A percentile compares a stretch with the other conserved stretches of the same genome.
Conservation (phyloP, 208 protist species). For the Trypanosoma cruzi region DNA sequence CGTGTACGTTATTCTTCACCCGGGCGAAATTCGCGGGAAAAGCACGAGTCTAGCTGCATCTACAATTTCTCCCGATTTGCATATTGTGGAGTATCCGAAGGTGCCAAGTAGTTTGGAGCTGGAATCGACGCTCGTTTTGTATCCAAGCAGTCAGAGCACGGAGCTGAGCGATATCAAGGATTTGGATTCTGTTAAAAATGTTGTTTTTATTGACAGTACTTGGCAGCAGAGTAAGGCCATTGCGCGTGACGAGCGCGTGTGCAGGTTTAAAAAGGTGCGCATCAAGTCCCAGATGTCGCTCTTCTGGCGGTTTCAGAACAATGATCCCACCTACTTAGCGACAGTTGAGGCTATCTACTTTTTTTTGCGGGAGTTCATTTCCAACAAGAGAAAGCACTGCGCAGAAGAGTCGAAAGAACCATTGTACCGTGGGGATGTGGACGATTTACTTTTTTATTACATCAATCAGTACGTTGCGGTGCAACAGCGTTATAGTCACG, state of each 20-base stretch:
- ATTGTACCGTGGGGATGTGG: conserved; percentile 90
- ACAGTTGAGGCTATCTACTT: conserved; percentile 97
- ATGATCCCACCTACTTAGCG: conserved; percentile 89
- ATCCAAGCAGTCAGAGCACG: conserved; percentile 82
- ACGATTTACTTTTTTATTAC: conserved; percentile 96
- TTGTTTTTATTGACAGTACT: conserved; percentile 95
- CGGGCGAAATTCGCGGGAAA: conserved; percentile 88
- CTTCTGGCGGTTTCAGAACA: conserved; percentile 96
- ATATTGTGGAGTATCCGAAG: conserved; percentile 78
- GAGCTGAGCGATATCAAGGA: conserved; percentile 67
- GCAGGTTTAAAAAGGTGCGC: conserved; percentile 76
- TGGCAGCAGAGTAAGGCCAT: conserved; percentile 94
- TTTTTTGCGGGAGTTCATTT: conserved; percentile 90
- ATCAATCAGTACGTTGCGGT: conserved; percentile 94
- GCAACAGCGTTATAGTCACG: conserved; percentile 78
- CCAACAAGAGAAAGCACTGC: conserved; percentile 44
- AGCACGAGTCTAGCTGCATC: conserved; percentile 93
- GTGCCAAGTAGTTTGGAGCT: conserved; percentile 65
- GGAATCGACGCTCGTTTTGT: conserved; percentile 79
- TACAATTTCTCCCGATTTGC: conserved; percentile 84
- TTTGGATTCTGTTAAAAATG: conserved; percentile 77
- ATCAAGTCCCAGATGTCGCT: conserved; percentile 85
- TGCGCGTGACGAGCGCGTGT: conserved; percentile 72
- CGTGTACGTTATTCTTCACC: conserved; percentile 91
- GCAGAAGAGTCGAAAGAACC: conserved; percentile 1